These are phyloP conservation scores for Phytopythium ostracodes DNA, from an alignment of 352 stramenopile species.

Conservation along the genomic window DNA sequence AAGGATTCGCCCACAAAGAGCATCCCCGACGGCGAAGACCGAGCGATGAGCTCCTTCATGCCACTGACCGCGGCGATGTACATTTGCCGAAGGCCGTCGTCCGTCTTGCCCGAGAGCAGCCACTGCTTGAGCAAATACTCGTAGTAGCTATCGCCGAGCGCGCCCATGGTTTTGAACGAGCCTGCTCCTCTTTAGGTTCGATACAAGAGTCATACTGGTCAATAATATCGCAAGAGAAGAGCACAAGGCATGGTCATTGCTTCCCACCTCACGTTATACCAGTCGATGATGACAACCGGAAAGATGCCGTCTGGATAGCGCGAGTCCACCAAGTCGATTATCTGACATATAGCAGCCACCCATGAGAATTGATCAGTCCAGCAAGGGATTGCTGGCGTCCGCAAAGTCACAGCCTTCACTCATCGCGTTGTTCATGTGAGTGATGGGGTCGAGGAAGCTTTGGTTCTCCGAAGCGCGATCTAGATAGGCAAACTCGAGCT, in stretches of 20 bases:
- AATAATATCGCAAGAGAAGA: not conserved
- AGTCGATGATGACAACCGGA: constrained; percentile 40
- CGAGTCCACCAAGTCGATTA: constrained; percentile 20
- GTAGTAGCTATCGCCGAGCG: constrained; percentile 64
- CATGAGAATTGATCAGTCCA: not conserved
- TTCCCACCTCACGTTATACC: constrained; percentile 17
- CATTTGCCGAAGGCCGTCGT: constrained; percentile 38
- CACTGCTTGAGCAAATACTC: constrained; percentile 82
- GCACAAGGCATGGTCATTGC: not conserved
- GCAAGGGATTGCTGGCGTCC: not conserved
- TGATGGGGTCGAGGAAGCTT: constrained; percentile 29
- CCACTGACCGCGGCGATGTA: constrained; percentile 52
- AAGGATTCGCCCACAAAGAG: constrained; percentile 43
- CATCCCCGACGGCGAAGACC: constrained; percentile 32
- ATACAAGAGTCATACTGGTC: too few relatives aligned
- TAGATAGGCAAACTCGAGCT: constrained; percentile 67
- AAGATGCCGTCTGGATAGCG: constrained; percentile 39
- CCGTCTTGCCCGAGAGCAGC: constrained; percentile 47
- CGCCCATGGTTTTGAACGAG: constrained; percentile 43
- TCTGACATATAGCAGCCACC: constrained; percentile 13
- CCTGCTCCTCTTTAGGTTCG: not conserved
- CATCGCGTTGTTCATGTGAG: constrained; percentile 40
- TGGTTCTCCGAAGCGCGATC: constrained; percentile 27
- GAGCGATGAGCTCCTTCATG: constrained; percentile 41
- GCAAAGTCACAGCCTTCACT: not conserved